Base-by-base conservation (phyloP, 805 yeast species). In the Candida nonsorbophila region DNA sequence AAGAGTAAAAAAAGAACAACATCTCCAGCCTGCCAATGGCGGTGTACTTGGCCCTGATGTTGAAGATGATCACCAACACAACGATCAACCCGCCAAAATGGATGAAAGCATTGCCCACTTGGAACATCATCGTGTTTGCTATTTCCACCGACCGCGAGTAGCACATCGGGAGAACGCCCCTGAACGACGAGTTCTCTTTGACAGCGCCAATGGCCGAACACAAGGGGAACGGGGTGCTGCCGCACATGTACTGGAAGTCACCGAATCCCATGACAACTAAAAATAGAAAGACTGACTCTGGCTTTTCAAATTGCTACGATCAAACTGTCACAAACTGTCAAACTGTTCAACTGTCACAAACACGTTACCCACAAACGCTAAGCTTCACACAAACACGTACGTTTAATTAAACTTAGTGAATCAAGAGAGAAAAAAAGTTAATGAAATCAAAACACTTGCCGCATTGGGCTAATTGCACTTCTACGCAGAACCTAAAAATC, bases 21-120 rank as follows among this genome's bases (percentile, higher is more conserved):
- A 87, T 82, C 50, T 92, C 98, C 8, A 77, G 67, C 37, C 97
- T 69, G 4, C 97, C 97, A 34, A 92, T 88, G 8, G 97, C 97
- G 0, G 98, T 92, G 51, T 84, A 88, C 62, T 90, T 86, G 35
- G 79, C 66, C 50, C 88, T 69, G 24, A 88, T 77, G 43, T 82
- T 79, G 62, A 79, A 84, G 8, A 87, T 65, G 32, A 88, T 83
- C 43, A 86, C 70, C 28, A 79, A 62, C 20, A 82, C 39, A 23
- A 85, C 70, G 5, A 72, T 57, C 19, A 92, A 57, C 0, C 85
- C 76, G 1, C 82, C 86, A 29, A 90, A 77, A 49, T 88, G 85
- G 13, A 87, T 74, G 50, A 90, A 83, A 5, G 94, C 86, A 38
- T 80, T 83, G 16, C 96, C 97, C 9, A 85, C 67, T 51, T 85